Evolutionary conservation across 2,329 filamentous ascomycete species (phyloP).

Genomic region (Monilinia vaccinii-corymbosi): DNA sequence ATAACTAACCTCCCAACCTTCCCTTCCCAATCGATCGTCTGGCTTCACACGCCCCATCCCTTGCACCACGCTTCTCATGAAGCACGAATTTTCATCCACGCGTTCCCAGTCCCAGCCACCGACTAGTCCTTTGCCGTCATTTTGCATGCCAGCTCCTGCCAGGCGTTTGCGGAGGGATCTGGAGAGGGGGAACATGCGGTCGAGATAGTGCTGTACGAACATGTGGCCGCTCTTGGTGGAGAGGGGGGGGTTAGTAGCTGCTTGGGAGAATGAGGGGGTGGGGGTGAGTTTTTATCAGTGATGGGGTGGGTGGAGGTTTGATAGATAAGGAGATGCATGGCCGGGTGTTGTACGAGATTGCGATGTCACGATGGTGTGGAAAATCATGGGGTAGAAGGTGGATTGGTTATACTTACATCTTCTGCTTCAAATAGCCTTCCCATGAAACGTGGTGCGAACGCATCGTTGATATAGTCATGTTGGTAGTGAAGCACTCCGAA

Average conservation of each 20-base stretch:
- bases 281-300: not conserved
- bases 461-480: not conserved
- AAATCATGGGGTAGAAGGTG: not conserved
- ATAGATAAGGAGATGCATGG: too few species aligned
- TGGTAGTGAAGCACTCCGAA: slow-evolving; percentile 66
- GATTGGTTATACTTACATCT: not conserved
- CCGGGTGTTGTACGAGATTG: not conserved
- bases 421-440: slow-evolving; percentile 22
- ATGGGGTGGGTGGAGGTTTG: too few species aligned
- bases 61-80: slow-evolving; percentile 19
- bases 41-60: not conserved
- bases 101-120: not conserved
- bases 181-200: slow-evolving; percentile 27
- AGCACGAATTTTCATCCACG: slow-evolving; percentile 6
- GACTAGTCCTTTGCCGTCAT: slow-evolving; percentile 10
- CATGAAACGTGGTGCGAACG: slow-evolving; percentile 22
- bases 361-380: not conserved
- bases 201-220: slow-evolving; percentile 30
- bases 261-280: not conserved
- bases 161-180: slow-evolving; percentile 9
- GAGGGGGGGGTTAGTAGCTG: not conserved
- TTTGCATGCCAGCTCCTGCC: slow-evolving; percentile 14
- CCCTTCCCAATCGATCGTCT: not conserved
- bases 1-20: slow-evolving; percentile 2
- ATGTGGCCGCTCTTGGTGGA: slow-evolving; percentile 22